phyloP scores from a whole-genome alignment of 2,329 filamentous ascomycete species.

The Pseudocercospora pini-densiflorae region DNA sequence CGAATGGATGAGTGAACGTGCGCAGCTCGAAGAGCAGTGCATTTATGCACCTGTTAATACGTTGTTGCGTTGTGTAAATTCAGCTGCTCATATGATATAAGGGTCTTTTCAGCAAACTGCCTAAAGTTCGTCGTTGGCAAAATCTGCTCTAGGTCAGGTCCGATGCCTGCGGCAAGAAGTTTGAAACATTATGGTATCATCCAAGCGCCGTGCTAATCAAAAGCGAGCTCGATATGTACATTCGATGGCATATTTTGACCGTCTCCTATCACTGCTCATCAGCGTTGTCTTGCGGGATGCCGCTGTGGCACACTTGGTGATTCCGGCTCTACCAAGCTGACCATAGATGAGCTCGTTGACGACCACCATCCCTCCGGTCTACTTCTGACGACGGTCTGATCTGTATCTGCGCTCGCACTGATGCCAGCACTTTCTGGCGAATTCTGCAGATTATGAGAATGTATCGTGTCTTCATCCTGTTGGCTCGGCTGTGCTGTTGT shows the following conservation, averaged over 20 bases:
- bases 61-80: background rate
- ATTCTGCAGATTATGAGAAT: conserved; percentile 2
- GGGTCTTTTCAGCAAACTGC: background rate
- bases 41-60: background rate
- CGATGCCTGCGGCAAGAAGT: background rate
- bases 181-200: background rate
- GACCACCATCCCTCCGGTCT: conserved; percentile 32
- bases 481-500: conserved; percentile 13
- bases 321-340: conserved; percentile 19
- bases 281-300: background rate
- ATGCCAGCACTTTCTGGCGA: conserved; percentile 9
- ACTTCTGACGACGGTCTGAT: conserved; percentile 26
- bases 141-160: background rate
- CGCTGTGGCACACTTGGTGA: background rate
- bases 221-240: background rate
- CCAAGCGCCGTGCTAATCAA: background rate
- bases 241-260: too few relatives aligned
- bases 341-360: conserved; percentile 25
- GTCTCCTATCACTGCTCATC: background rate
- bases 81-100: background rate
- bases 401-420: conserved; percentile 20
- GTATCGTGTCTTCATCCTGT: conserved; percentile 9
- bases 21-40: background rate
- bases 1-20: background rate
- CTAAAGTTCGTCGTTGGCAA: too few relatives aligned